phyloP scores from a whole-genome alignment of 2,329 filamentous ascomycete genomes.

The Alternaria brassicicola region DNA sequence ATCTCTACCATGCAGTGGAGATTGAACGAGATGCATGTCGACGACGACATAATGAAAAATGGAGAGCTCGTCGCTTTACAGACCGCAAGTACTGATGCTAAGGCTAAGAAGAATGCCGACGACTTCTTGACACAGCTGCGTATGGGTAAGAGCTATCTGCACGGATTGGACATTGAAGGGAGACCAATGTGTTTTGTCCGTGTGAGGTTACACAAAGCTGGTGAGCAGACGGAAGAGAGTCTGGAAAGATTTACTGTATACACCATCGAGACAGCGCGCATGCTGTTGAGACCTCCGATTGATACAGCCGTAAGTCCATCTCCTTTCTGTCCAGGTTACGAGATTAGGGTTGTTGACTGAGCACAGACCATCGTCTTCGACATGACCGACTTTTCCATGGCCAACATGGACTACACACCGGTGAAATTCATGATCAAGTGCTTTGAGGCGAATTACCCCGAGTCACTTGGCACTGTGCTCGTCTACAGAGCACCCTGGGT shows the following conservation, averaged over 20 bases:
- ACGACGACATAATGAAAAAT: conserved; percentile 73
- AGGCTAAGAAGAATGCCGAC: conserved; percentile 69
- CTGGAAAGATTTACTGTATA: conserved; percentile 92
- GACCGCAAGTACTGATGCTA: conserved; percentile 65
- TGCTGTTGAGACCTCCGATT: conserved; percentile 77
- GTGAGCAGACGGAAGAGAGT: conserved; percentile 80
- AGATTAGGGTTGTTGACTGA: conserved; percentile 1
- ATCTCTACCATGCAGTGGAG: conserved; percentile 95
- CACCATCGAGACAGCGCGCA: conserved; percentile 89
- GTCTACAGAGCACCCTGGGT: conserved; percentile 98
- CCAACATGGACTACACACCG: conserved; percentile 97
- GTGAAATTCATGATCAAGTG: conserved; percentile 99
- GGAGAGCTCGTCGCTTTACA: conserved; percentile 60
- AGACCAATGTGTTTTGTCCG: conserved; percentile 87
- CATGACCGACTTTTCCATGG: conserved; percentile 90
- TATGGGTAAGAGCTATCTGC: conserved; percentile 91
- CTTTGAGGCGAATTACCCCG: conserved; percentile 98
- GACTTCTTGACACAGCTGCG: conserved; percentile 85
- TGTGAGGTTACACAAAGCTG: conserved; percentile 79
- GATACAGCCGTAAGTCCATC: conserved; percentile 81
- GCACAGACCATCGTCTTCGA: conserved; percentile 87
- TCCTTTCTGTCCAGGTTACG: background rate
- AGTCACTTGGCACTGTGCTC: conserved; percentile 85
- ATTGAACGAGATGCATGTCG: conserved; percentile 79
- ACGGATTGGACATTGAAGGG: conserved; percentile 82